Conservation (phyloP, 2,329 filamentous ascomycete species). For the Nigrospora oryzae region DNA sequence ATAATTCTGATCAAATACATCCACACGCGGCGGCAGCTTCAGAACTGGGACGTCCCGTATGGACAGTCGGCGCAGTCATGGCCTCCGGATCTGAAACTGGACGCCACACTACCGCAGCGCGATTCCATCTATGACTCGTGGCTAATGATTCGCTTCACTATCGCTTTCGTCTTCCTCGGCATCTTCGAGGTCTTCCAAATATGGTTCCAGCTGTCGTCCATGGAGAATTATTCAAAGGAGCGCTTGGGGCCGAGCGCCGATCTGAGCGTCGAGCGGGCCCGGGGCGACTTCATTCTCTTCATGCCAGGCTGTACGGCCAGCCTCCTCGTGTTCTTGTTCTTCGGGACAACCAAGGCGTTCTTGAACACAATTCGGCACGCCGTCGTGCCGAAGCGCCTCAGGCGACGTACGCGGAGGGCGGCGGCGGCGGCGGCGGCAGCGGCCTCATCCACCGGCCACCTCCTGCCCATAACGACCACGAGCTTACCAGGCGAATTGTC, state of each 20-base stretch:
- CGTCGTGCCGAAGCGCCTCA: constrained; percentile 1
- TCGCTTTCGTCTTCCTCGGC: constrained; percentile 25
- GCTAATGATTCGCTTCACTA: constrained; percentile 27
- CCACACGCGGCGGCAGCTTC: constrained; percentile 21
- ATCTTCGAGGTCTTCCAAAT: constrained; percentile 24
- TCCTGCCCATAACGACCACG: too few relatives aligned
- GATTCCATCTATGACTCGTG: constrained; percentile 27
- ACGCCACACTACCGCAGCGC: constrained; percentile 8
- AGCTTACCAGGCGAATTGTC: too few relatives aligned
- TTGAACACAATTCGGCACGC: constrained; percentile 3
- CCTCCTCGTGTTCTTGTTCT: constrained; percentile 12
- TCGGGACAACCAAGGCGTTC: constrained; percentile 5
- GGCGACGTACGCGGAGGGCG: background rate
- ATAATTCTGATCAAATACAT: constrained; percentile 30
- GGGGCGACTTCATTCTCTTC: constrained; percentile 23
- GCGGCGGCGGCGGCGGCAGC: background rate
- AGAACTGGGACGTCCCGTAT: constrained; percentile 17
- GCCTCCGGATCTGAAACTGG: constrained; percentile 7
- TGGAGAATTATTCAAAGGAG: constrained; percentile 14
- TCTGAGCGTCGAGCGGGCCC: constrained; percentile 15
- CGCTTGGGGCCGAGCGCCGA: constrained; percentile 18
- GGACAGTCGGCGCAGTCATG: constrained; percentile 14
- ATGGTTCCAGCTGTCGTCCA: constrained; percentile 18
- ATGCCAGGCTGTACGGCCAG: constrained; percentile 17
- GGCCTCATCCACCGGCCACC: background rate